Evolutionary conservation across 257 asterid species (phyloP), one percentile per base, ranked within the genome.

Genomic region (Penstemon davidsonii): DNA sequence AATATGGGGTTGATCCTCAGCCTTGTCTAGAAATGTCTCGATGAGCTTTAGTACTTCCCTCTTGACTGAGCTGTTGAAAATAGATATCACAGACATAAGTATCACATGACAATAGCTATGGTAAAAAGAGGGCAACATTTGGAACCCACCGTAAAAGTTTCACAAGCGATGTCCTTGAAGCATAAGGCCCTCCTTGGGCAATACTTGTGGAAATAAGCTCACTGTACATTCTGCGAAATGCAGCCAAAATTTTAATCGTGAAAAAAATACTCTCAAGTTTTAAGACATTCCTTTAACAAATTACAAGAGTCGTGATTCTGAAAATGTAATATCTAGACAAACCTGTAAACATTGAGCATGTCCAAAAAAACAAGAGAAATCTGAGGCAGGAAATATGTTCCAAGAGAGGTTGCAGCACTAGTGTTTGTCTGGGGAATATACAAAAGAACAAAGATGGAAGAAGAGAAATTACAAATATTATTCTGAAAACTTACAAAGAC

Each of bases 331-430:
- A 69, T 38, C 15, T 37, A 56, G 44, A 52, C 53, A 47, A 66
- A 94, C 99, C 90, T 94, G 85, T 94, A 94, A 70, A 94, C 96
- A 83, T 89, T 94, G 73, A 94, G 99, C 97, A 94, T 87, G 87
- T 94, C 96, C 84, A 88, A 77, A 75, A 91, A 94, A 81, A 88
- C 88, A 0, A 77, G 73, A 68, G 96, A 25, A 46, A 94, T 91
- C 87, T 94, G 99, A 13, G 99, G 76, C 74, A 91, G 74, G 83
- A 91, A 94, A 74, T 74, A 80, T 44, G 98, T 88, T 75, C 98
- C 99, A 49, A 94, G 96, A 37, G 99, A 82, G 79, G 67, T 86
- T 49, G 98, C 96, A 73, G 72, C 96, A 73, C 99, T 91, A 15
- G 99, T 91, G 77, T 94, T 94, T 59, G 98, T 93, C 99, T 93